phyloP scores from a whole-genome alignment of 2,329 filamentous ascomycete genomes.

The Pseudogymnoascus sp. region DNA sequence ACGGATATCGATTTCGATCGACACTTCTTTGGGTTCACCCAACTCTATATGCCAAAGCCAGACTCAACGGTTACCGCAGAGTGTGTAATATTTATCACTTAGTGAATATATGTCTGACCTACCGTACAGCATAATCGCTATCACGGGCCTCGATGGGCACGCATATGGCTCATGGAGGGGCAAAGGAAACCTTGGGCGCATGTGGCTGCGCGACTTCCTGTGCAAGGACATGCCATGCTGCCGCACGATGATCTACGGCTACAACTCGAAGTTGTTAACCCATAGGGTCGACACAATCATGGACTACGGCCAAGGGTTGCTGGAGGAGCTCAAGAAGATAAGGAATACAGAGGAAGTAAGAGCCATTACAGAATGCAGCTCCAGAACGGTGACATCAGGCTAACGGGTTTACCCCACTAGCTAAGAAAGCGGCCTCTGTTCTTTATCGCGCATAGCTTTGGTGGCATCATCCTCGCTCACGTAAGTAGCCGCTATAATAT shows the following conservation, averaged over 20 bases:
- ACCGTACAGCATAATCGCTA: conserved; percentile 23
- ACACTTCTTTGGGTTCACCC: conserved; percentile 26
- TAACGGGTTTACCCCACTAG: conserved; percentile 16
- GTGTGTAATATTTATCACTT: conserved; percentile 11
- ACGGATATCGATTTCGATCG: conserved; percentile 21
- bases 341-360: conserved; percentile 21
- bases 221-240: conserved; percentile 25
- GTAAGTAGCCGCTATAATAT: conserved; percentile 20
- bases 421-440: conserved; percentile 31
- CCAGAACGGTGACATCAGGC: not conserved
- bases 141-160: conserved; percentile 27
- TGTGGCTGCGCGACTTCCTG: conserved; percentile 29
- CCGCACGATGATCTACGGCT: conserved; percentile 31
- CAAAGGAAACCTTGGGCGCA: conserved; percentile 20
- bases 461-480: conserved; percentile 35
- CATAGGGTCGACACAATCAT: conserved; percentile 18
- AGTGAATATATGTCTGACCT: not conserved
- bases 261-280: conserved; percentile 29
- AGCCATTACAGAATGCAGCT: not conserved
- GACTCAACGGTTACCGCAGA: conserved; percentile 14
- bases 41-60: conserved; percentile 18
- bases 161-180: conserved; percentile 29
- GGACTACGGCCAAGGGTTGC: conserved; percentile 15
- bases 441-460: conserved; percentile 36
- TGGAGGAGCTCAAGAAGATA: conserved; percentile 22